phyloP scores from a whole-genome alignment of 164 flowering plant genomes.

The Echeveria elegans region DNA sequence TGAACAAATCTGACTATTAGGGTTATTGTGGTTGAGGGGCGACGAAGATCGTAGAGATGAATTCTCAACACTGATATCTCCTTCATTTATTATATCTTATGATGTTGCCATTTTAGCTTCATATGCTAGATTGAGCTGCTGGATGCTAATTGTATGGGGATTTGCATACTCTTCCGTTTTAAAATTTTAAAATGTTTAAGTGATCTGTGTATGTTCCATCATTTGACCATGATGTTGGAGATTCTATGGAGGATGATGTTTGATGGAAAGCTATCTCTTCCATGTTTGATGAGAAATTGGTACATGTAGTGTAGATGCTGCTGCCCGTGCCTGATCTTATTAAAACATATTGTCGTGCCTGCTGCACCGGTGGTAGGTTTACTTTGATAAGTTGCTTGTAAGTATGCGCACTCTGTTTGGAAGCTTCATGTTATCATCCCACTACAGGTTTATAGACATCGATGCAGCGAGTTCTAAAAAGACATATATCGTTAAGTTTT shows the following conservation, averaged over 20 bases:
- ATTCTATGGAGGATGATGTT: conserved; percentile 92
- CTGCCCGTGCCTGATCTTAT: neutral
- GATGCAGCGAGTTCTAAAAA: conserved; percentile 71
- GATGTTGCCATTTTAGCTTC: neutral
- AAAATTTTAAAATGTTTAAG: conserved; percentile 25
- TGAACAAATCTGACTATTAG: too few species aligned
- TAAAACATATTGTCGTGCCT: too few species aligned
- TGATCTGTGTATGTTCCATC: conserved; percentile 87
- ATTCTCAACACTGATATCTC: neutral
- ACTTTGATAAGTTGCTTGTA: neutral
- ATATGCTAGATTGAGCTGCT: neutral
- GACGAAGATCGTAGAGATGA: too few species aligned
- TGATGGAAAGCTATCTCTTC: conserved; percentile 74
- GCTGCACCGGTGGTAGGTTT: too few species aligned
- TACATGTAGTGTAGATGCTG: neutral
- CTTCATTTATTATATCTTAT: neutral
- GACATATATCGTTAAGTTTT: conserved; percentile 42
- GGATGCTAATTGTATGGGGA: neutral
- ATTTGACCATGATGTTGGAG: conserved; percentile 93
- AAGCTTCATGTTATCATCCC: neutral
- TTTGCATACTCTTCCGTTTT: conserved; percentile 3
- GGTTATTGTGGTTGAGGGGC: too few species aligned
- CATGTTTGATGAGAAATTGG: conserved; percentile 69
- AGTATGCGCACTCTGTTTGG: neutral
- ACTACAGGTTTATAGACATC: conserved; percentile 72